phyloP scores from a whole-genome alignment of 495 filamentous ascomycete species.

The Tuber magnatum region DNA sequence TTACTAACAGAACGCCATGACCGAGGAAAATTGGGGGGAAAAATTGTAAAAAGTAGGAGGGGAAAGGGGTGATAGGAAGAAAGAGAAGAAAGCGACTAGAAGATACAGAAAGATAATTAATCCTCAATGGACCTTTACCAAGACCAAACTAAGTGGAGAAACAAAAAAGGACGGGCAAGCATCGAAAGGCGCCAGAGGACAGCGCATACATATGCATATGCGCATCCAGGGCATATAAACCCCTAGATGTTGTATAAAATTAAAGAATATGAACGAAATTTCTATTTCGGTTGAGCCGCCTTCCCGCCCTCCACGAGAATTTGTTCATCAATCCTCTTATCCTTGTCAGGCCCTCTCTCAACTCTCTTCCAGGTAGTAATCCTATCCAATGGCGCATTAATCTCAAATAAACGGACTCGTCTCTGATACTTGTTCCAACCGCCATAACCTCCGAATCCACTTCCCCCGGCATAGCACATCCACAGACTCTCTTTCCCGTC shows the following conservation, averaged over 20 bases:
- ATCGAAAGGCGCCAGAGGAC: not conserved
- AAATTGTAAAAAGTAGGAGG: not conserved
- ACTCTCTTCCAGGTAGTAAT: conserved; percentile 88
- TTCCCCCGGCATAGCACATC: conserved; percentile 95
- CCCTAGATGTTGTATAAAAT: not conserved
- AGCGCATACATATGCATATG: not conserved
- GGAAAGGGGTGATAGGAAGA: not conserved
- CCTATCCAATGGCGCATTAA: conserved; percentile 78
- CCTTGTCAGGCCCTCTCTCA: conserved; percentile 67
- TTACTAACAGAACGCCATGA: not conserved
- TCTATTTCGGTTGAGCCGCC: conserved; percentile 44
- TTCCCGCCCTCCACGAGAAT: conserved; percentile 77
- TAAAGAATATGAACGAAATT: not conserved
- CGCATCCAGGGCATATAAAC: not conserved
- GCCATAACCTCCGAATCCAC: conserved; percentile 88
- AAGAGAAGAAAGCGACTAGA: not conserved
- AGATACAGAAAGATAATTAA: not conserved
- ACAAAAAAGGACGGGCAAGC: not conserved
- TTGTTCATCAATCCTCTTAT: conserved; percentile 69
- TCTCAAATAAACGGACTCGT: conserved; percentile 78
- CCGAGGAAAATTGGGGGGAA: not conserved
- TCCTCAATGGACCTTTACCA: not conserved
- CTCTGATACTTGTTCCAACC: conserved; percentile 80
- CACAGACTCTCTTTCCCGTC: conserved; percentile 64
- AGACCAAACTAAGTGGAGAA: not conserved